Percentiles rank a stretch among this genome's conserved stretches.
Conservation (phyloP, 306 rosid species). For the Dalbergia cochinchinensis region DNA sequence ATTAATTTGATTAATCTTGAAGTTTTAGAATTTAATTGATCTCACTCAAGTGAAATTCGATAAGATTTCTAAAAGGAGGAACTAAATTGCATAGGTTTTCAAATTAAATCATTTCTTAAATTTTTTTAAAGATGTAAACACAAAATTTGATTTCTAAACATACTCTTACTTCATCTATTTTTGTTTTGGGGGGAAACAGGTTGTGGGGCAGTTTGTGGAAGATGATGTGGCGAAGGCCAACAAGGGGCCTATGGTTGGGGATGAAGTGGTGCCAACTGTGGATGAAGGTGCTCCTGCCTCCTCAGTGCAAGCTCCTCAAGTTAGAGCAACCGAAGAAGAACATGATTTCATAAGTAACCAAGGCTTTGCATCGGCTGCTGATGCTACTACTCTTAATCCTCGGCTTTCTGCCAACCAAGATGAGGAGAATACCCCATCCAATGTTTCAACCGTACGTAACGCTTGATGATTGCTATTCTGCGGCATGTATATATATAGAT, state of each 20-base stretch:
- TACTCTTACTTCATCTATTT: background rate
- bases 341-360: conserved; percentile 42
- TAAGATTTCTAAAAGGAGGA: too few species aligned
- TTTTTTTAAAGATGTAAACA: too few species aligned
- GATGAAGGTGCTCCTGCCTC: background rate
- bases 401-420: background rate
- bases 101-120: too few species aligned
- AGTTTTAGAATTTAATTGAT: too few species aligned
- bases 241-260: background rate
- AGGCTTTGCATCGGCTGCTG: background rate
- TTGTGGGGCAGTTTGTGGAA: conserved; percentile 38
- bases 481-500: too few species aligned
- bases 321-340: conserved; percentile 3
- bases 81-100: too few species aligned
- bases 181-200: background rate
- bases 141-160: too few species aligned
- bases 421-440: background rate
- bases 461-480: too few species aligned
- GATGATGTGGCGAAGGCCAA: background rate
- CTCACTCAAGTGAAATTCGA: too few species aligned
- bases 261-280: background rate
- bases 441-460: conserved; percentile 23
- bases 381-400: conserved; percentile 33
- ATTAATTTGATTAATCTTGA: too few species aligned
- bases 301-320: conserved; percentile 27